Conservation (phyloP, 371 early-diverging fungal genomes). For the Mortierella sp. region DNA sequence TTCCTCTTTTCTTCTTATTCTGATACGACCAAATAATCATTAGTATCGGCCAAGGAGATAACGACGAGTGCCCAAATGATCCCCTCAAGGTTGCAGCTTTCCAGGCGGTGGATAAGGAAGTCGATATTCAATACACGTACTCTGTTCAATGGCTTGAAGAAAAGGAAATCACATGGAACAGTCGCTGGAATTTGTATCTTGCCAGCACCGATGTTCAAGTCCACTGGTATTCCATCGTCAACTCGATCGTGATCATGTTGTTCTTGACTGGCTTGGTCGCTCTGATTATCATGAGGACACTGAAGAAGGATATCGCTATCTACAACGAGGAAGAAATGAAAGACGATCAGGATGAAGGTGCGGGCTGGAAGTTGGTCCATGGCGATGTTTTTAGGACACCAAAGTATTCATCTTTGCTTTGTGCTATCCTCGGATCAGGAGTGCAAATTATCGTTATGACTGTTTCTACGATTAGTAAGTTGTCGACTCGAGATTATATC, state of each 20-base stretch:
- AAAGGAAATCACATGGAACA: constrained; percentile 63
- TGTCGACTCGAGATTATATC: too few relatives aligned
- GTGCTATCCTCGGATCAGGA: constrained; percentile 85
- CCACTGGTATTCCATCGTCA: constrained; percentile 77
- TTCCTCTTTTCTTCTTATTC: not conserved
- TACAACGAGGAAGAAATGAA: constrained; percentile 81
- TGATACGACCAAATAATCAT: not conserved
- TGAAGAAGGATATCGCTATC: constrained; percentile 88
- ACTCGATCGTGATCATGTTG: constrained; percentile 80
- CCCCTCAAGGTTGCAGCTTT: constrained; percentile 40
- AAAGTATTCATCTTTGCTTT: constrained; percentile 66
- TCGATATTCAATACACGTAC: constrained; percentile 67
- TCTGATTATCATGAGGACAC: constrained; percentile 86
- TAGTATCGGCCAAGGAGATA: constrained; percentile 46
- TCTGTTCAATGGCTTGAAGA: constrained; percentile 72
- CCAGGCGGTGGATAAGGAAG: constrained; percentile 55
- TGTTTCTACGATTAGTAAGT: constrained; percentile 61
- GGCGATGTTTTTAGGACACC: constrained; percentile 91
- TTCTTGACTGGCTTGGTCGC: constrained; percentile 89
- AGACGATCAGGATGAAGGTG: constrained; percentile 91
- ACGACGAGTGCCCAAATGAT: constrained; percentile 38
- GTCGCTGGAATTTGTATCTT: constrained; percentile 70
- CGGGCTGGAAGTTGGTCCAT: constrained; percentile 95
- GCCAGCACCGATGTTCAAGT: constrained; percentile 58
- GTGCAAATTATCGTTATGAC: constrained; percentile 81